These are phyloP conservation scores for Stereocaulon alpinum DNA, from an alignment of 495 filamentous ascomycete species.

Conservation along the genomic window DNA sequence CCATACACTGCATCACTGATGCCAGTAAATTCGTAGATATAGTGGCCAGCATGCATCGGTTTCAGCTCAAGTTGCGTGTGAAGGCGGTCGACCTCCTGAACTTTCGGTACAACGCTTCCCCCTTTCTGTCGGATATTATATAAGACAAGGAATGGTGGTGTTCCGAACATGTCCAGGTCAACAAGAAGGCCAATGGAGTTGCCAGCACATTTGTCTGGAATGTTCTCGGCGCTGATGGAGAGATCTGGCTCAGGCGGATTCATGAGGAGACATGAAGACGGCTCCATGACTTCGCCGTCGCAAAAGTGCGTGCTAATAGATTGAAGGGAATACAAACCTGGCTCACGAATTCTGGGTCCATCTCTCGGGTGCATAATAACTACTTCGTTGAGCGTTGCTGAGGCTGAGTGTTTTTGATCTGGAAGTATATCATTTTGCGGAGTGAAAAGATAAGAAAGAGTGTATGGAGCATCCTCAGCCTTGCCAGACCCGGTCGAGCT, in stretches of 20 bases:
- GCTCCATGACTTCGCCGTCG: conserved; percentile 79
- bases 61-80: conserved; percentile 74
- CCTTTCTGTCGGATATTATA: conserved; percentile 60
- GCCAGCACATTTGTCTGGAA: conserved; percentile 87
- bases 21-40: conserved; percentile 71
- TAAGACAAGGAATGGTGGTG: conserved; percentile 70
- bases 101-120: conserved; percentile 39
- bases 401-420: conserved; percentile 51
- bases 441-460: conserved; percentile 58
- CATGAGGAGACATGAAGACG: conserved; percentile 76
- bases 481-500: conserved; percentile 42
- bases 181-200: conserved; percentile 84
- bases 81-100: conserved; percentile 48
- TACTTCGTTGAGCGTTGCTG: conserved; percentile 42
- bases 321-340: conserved; percentile 76
- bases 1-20: conserved; percentile 74
- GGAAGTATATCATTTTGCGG: conserved; percentile 51
- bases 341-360: conserved; percentile 51
- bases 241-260: conserved; percentile 85
- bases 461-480: conserved; percentile 41
- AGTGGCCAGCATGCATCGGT: conserved; percentile 71
- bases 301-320: conserved; percentile 71
- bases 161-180: conserved; percentile 77
- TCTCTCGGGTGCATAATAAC: conserved; percentile 40
- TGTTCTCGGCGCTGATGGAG: conserved; percentile 59